Conservation (phyloP, 495 filamentous ascomycete genomes). For the Penicillium argentinense region DNA sequence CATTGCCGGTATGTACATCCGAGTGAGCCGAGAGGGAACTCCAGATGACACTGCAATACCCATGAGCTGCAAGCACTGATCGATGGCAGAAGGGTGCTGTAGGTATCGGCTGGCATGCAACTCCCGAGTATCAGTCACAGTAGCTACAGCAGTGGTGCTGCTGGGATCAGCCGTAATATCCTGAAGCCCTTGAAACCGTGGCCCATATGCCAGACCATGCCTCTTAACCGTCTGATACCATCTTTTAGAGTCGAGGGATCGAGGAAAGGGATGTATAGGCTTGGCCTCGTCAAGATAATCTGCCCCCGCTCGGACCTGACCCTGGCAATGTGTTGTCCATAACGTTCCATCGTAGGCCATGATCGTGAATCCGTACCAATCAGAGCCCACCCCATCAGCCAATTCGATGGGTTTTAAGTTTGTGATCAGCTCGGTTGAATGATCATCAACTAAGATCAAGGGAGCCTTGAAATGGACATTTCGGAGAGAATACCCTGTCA, state of each 20-base stretch:
- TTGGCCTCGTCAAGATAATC: background rate
- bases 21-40: slow-evolving; percentile 20
- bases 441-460: slow-evolving; percentile 44
- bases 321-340: slow-evolving; percentile 46
- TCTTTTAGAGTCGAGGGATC: slow-evolving; percentile 4
- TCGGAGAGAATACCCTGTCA: background rate
- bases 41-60: slow-evolving; percentile 32
- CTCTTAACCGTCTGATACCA: slow-evolving; percentile 39
- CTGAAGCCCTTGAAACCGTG: slow-evolving; percentile 23
- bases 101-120: background rate
- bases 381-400: slow-evolving; percentile 33
- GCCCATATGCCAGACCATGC: slow-evolving; percentile 38
- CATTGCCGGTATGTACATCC: slow-evolving; percentile 12
- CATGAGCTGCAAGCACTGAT: slow-evolving; percentile 38
- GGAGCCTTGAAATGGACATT: slow-evolving; percentile 4
- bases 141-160: background rate
- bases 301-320: slow-evolving; percentile 22
- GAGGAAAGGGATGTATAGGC: slow-evolving; percentile 7
- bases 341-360: slow-evolving; percentile 29
- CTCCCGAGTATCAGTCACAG: background rate
- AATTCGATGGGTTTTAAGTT: slow-evolving; percentile 31
- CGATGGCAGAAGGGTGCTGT: slow-evolving; percentile 36
- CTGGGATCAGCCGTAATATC: slow-evolving; percentile 25
- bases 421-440: slow-evolving; percentile 42
- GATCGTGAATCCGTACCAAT: slow-evolving; percentile 48